Conservation (phyloP, 495 filamentous ascomycete genomes). For the Ascobolus immersus region DNA sequence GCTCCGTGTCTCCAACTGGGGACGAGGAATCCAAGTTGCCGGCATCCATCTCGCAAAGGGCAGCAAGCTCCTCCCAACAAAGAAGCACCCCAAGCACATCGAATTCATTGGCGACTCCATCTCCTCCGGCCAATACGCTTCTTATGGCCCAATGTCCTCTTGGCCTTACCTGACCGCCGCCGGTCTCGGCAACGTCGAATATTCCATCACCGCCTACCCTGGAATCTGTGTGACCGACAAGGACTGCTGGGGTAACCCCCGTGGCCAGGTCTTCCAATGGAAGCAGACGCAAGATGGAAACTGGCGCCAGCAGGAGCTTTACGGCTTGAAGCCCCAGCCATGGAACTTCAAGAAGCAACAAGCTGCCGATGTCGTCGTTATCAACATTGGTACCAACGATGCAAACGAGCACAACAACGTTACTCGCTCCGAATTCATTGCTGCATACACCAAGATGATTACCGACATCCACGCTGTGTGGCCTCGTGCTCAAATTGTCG, state of each 20-base stretch:
- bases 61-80: conserved; percentile 25
- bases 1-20: conserved; percentile 40
- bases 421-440: conserved; percentile 25
- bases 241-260: conserved; percentile 31
- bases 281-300: conserved; percentile 36
- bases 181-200: conserved; percentile 38
- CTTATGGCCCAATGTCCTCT: conserved; percentile 35
- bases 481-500: conserved; percentile 34
- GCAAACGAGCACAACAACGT: conserved; percentile 34
- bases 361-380: conserved; percentile 38
- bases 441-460: conserved; percentile 33
- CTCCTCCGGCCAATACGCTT: conserved; percentile 33
- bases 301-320: conserved; percentile 24
- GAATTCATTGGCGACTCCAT: conserved; percentile 42
- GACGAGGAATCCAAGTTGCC: conserved; percentile 34
- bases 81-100: conserved; percentile 29
- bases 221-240: conserved; percentile 35
- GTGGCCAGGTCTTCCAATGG: conserved; percentile 37
- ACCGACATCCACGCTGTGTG: conserved; percentile 34
- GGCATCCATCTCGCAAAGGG: conserved; percentile 29
- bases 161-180: conserved; percentile 31
- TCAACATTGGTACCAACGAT: conserved; percentile 46
- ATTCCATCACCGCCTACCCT: conserved; percentile 34
- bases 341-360: conserved; percentile 35
- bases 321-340: conserved; percentile 28